Evolutionary conservation across 495 filamentous ascomycete species (phyloP).

Genomic region (Penicillium paradoxum): DNA sequence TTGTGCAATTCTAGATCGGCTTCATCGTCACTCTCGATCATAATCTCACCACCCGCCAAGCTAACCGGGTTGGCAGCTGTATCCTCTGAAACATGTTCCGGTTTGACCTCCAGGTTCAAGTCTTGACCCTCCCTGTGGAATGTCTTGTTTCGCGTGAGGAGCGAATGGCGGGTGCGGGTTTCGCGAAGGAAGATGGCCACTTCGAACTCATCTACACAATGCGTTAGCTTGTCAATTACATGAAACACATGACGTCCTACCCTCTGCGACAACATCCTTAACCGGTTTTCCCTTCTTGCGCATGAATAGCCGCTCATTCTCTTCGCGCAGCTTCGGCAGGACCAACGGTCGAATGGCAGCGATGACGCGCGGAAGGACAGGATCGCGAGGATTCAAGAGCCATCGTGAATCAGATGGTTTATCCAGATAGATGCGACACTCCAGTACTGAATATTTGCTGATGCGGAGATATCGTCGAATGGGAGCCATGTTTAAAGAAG

Average conservation of each 20-base stretch:
- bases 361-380: conserved; percentile 75
- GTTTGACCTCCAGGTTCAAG: conserved; percentile 40
- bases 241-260: conserved; percentile 38
- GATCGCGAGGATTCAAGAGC: conserved; percentile 66
- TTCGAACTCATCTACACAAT: conserved; percentile 78
- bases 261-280: conserved; percentile 82
- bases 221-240: neutral
- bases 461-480: conserved; percentile 80
- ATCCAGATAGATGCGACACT: conserved; percentile 92
- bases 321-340: conserved; percentile 84
- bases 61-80: conserved; percentile 47
- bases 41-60: conserved; percentile 30
- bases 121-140: conserved; percentile 49
- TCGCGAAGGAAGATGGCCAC: conserved; percentile 90
- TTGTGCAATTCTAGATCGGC: conserved; percentile 29
- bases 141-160: conserved; percentile 77
- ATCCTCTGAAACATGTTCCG: conserved; percentile 47
- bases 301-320: conserved; percentile 57
- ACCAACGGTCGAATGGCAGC: conserved; percentile 77
- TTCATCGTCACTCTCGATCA: conserved; percentile 42
- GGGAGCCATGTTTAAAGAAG: conserved; percentile 58
- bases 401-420: conserved; percentile 78
- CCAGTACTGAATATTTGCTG: conserved; percentile 83
- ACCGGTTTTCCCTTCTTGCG: conserved; percentile 68
- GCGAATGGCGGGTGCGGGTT: conserved; percentile 77